Percentiles rank a stretch among this genome's conserved stretches.
These are phyloP conservation scores for Neopestalotiopsis rosae DNA, from an alignment of 2,329 filamentous ascomycete genomes.

Conservation along the genomic window DNA sequence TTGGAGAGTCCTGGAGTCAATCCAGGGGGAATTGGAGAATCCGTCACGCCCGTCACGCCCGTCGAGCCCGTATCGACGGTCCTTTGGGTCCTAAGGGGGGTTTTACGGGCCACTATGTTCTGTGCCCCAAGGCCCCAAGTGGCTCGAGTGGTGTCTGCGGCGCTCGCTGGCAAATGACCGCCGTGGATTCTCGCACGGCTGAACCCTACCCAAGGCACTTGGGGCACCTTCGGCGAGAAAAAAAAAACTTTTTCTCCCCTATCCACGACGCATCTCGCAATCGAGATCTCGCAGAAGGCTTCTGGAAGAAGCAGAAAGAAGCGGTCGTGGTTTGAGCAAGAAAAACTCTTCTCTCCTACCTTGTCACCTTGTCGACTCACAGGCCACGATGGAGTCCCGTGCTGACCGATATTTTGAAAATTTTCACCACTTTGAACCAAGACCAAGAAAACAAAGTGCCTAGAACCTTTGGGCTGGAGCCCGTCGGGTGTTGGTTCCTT, in stretches of 20 bases:
- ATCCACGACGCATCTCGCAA: background rate
- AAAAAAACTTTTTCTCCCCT: background rate
- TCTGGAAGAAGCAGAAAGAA: background rate
- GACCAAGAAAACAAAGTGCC: conserved; percentile 4
- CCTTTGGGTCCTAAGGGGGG: background rate
- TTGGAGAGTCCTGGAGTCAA: background rate
- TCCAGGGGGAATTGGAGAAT: background rate
- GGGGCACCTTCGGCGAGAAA: background rate
- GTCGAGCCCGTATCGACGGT: too few species aligned
- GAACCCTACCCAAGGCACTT: background rate
- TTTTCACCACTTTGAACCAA: background rate
- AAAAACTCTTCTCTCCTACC: conserved; percentile 2
- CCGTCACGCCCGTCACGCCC: background rate
- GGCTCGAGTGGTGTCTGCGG: background rate
- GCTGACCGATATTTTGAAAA: conserved; percentile 13
- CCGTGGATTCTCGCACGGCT: conserved; percentile 1
- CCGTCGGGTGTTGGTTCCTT: conserved; percentile 3
- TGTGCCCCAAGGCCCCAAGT: background rate
- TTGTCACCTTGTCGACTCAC: conserved; percentile 4
- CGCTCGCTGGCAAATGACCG: conserved; percentile 6
- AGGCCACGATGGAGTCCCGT: background rate
- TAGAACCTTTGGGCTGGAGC: background rate
- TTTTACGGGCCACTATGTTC: background rate
- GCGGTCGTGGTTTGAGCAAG: background rate
- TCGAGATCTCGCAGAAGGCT: background rate